Conservation (phyloP, 495 filamentous ascomycete genomes). For the Tuber aestivum region DNA sequence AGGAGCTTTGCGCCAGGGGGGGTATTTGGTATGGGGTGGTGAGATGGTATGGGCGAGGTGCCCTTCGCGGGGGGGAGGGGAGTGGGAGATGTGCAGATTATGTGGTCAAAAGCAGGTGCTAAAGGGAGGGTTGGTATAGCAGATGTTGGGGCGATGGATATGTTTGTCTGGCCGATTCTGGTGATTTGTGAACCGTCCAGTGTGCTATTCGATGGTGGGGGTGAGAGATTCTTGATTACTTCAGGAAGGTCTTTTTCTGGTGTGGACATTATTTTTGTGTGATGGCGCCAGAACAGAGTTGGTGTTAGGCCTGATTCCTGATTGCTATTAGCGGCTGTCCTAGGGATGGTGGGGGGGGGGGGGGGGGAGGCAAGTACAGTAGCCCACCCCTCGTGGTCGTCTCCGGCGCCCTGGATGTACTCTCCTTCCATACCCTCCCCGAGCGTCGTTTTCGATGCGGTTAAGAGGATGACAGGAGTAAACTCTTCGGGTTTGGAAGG, state of each 20-base stretch:
- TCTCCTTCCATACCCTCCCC: conserved; percentile 63
- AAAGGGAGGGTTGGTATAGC: not conserved
- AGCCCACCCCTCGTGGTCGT: conserved; percentile 90
- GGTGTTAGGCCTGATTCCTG: conserved; percentile 60
- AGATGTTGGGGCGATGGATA: not conserved
- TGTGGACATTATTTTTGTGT: conserved; percentile 36
- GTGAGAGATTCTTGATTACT: conserved; percentile 2
- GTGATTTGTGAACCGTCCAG: not conserved
- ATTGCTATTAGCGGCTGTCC: conserved; percentile 5
- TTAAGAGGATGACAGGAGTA: conserved; percentile 70
- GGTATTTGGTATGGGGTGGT: conserved; percentile 18
- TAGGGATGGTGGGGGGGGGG: too few relatives aligned
- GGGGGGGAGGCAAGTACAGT: conserved; percentile 25
- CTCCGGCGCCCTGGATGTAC: conserved; percentile 91
- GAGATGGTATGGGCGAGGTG: conserved; percentile 11
- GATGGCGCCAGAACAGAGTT: conserved; percentile 68
- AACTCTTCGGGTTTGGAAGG: conserved; percentile 50
- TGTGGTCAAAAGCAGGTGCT: not conserved
- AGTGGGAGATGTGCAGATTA: not conserved
- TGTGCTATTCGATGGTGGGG: not conserved
- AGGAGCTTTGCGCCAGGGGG: conserved; percentile 2
- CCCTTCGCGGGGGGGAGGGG: not conserved
- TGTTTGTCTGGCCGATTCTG: not conserved
- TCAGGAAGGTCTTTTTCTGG: conserved; percentile 19
- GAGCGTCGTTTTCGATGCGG: conserved; percentile 63